Evolutionary conservation across 1,139 yeast species (phyloP).

Genomic region (Candida sp.): DNA sequence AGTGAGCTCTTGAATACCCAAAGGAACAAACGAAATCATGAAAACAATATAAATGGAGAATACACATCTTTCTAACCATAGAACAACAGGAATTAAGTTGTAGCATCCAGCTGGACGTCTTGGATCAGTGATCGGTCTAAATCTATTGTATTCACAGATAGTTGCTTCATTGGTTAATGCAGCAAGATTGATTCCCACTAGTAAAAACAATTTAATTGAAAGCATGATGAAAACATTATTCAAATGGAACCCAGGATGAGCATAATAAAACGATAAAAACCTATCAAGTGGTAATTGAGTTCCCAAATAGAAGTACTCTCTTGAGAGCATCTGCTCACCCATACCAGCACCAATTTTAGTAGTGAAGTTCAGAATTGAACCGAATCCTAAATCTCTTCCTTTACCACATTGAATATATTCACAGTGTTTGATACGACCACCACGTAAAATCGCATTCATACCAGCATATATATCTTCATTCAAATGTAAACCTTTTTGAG

Average conservation of each 20-base stretch:
- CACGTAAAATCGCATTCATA: constrained; percentile 48
- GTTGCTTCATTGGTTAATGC: constrained; percentile 42
- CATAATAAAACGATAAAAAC: constrained; percentile 51
- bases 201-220: constrained; percentile 44
- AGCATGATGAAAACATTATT: constrained; percentile 49
- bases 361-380: constrained; percentile 51
- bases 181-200: constrained; percentile 46
- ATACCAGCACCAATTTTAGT: constrained; percentile 58
- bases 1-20: constrained; percentile 48
- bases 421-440: constrained; percentile 55
- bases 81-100: constrained; percentile 46
- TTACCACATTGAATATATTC: constrained; percentile 58
- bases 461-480: constrained; percentile 60
- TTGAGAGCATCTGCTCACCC: constrained; percentile 55
- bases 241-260: constrained; percentile 56
- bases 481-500: constrained; percentile 52
- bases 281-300: constrained; percentile 48
- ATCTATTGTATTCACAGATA: constrained; percentile 43
- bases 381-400: constrained; percentile 54
- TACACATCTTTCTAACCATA: constrained; percentile 49
- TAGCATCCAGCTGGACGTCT: constrained; percentile 43
- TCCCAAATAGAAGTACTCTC: constrained; percentile 51
- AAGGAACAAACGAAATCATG: constrained; percentile 47
- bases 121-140: constrained; percentile 47
- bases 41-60: constrained; percentile 49